Percentiles rank a stretch among this genome's conserved stretches.
Conservation (phyloP, 2,329 filamentous ascomycete genomes). For the Verticillium alfalfae region DNA sequence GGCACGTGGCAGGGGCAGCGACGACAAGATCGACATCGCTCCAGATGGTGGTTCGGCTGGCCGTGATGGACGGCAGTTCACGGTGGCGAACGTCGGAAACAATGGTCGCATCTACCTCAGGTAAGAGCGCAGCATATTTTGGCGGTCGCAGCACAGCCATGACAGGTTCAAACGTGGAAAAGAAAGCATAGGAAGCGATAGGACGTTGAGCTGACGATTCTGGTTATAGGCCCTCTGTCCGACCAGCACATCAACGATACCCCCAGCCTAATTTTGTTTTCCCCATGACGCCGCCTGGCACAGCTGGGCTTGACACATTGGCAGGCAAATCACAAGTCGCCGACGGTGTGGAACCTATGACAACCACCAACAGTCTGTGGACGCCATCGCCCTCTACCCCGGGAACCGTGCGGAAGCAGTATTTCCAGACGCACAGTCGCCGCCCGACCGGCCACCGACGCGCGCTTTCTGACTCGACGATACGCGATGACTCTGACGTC, state of each 20-base stretch:
- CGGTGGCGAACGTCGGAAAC: conserved; percentile 76
- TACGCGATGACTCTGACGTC: conserved; percentile 60
- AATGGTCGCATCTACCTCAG: conserved; percentile 79
- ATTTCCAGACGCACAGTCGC: conserved; percentile 21
- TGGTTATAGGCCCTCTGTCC: conserved; percentile 48
- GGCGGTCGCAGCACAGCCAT: not conserved
- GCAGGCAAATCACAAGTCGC: conserved; percentile 18
- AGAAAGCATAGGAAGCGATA: too few species aligned
- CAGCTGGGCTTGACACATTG: conserved; percentile 47
- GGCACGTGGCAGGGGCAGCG: conserved; percentile 47
- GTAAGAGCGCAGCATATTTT: conserved; percentile 34
- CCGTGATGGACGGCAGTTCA: conserved; percentile 66
- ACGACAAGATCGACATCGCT: conserved; percentile 49
- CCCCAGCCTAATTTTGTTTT: conserved; percentile 57
- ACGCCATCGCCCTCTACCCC: conserved; percentile 35
- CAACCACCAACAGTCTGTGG: conserved; percentile 30
- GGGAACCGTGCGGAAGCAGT: conserved; percentile 21
- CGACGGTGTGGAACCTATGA: conserved; percentile 12
- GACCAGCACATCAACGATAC: conserved; percentile 55
- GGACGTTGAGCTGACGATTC: conserved; percentile 10
- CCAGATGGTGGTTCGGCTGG: conserved; percentile 56
- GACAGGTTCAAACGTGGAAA: too few species aligned
- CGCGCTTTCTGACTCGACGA: conserved; percentile 71
- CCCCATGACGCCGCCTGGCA: conserved; percentile 54
- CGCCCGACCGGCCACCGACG: conserved; percentile 43